Conservation (phyloP, 257 asterid genomes). For the Galeopsis tetrahit region DNA sequence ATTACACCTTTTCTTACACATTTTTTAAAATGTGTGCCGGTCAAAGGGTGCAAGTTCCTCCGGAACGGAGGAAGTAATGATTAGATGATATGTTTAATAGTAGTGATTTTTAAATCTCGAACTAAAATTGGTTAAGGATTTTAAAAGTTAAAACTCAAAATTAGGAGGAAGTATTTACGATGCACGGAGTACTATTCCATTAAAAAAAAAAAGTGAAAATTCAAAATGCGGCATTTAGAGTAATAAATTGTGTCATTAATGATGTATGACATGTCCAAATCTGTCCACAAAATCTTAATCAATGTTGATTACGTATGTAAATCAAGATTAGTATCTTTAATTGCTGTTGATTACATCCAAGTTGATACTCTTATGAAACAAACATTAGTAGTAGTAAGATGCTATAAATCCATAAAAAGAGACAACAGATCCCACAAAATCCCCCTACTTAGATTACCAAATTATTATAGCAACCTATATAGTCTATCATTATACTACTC, state of each 20-base stretch:
- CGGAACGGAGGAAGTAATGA: too few relatives aligned
- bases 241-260: neutral
- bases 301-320: slow-evolving; percentile 3
- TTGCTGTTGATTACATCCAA: slow-evolving; percentile 42
- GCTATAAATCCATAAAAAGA: slow-evolving; percentile 45
- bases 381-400: slow-evolving; percentile 42
- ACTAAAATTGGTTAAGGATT: too few relatives aligned
- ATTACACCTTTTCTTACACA: too few relatives aligned
- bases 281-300: slow-evolving; percentile 14
- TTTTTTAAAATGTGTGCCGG: too few relatives aligned
- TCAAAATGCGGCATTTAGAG: neutral
- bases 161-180: too few relatives aligned
- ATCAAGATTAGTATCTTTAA: slow-evolving; percentile 29
- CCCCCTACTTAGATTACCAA: slow-evolving; percentile 39
- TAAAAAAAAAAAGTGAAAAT: too few relatives aligned
- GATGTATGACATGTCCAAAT: slow-evolving; percentile 11
- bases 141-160: too few relatives aligned
- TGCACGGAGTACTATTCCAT: too few relatives aligned
- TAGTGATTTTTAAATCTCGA: too few relatives aligned
- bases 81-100: too few relatives aligned
- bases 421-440: slow-evolving; percentile 49
- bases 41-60: too few relatives aligned
- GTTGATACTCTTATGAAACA: slow-evolving; percentile 34
- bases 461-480: slow-evolving; percentile 26
- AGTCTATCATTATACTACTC: slow-evolving; percentile 21